These are phyloP conservation scores for Lolium perenne DNA, from an alignment of 176 grass and related monocot species.

Conservation along the genomic window DNA sequence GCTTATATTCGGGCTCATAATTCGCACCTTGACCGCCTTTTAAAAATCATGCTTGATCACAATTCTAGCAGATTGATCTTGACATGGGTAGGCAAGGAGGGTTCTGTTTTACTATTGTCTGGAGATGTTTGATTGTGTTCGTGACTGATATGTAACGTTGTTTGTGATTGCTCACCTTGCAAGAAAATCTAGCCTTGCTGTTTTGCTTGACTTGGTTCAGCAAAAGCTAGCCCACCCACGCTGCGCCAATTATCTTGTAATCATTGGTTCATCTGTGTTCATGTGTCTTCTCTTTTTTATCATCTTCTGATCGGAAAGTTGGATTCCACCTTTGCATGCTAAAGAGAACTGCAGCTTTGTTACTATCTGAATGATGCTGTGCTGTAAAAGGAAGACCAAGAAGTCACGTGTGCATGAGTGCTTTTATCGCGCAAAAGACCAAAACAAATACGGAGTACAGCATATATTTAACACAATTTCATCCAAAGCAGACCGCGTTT, in stretches of 20 bases:
- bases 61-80: conserved; percentile 39
- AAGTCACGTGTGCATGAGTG: conserved; percentile 43
- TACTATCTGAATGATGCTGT: conserved; percentile 42
- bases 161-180: conserved; percentile 12
- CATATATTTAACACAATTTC: no score
- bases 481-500: no score
- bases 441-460: no score
- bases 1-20: conserved; percentile 54
- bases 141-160: conserved; percentile 29
- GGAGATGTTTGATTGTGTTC: neutral
- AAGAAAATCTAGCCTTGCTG: conserved; percentile 16
- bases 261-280: conserved; percentile 38
- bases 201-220: conserved; percentile 29
- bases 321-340: conserved; percentile 40
- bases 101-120: neutral
- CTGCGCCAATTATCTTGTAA: conserved; percentile 41
- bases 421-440: conserved; percentile 17
- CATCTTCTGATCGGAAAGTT: conserved; percentile 22
- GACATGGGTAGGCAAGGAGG: conserved; percentile 26
- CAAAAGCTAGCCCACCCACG: conserved; percentile 7
- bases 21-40: conserved; percentile 45
- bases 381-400: conserved; percentile 42
- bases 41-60: conserved; percentile 22
- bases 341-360: conserved; percentile 36
- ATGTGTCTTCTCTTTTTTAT: conserved; percentile 44